A percentile compares a stretch with the other conserved stretches of the same genome.
Evolutionary conservation across 192 early-diverging fungal genomes (phyloP).

Genomic region (Backusella tuberculispora): DNA sequence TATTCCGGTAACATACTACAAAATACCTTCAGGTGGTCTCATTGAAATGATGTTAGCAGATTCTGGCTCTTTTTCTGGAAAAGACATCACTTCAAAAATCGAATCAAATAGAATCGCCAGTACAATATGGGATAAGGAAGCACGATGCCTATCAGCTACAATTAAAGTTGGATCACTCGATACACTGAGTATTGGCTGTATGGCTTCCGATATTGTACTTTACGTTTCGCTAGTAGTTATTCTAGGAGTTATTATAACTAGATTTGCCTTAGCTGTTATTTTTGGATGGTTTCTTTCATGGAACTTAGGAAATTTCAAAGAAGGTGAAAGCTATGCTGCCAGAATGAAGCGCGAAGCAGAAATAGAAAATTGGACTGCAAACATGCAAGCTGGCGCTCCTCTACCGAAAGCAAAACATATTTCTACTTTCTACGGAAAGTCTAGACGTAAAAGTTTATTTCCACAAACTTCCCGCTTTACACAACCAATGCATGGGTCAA

Average conservation of each 20-base stretch:
- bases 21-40: constrained; percentile 29
- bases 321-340: constrained; percentile 57
- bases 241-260: constrained; percentile 65
- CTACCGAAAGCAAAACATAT: not conserved
- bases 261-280: constrained; percentile 76
- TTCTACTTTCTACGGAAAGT: constrained; percentile 27
- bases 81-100: constrained; percentile 58
- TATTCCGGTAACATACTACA: constrained; percentile 28
- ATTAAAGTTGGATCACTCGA: constrained; percentile 84
- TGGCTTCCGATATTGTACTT: constrained; percentile 77
- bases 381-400: constrained; percentile 47
- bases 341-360: constrained; percentile 47
- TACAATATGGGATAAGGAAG: constrained; percentile 48
- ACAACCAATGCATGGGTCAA: constrained; percentile 2
- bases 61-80: constrained; percentile 35
- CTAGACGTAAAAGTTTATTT: constrained; percentile 47
- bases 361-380: constrained; percentile 44
- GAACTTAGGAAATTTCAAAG: constrained; percentile 74
- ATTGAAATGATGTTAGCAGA: constrained; percentile 27
- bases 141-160: constrained; percentile 73
- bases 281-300: constrained; percentile 85
- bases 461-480: constrained; percentile 45
- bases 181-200: constrained; percentile 77
- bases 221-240: constrained; percentile 79
- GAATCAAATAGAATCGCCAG: constrained; percentile 51